Base-by-base conservation (phyloP, 2,329 filamentous ascomycete genomes). In the Fusarium scirpi region DNA sequence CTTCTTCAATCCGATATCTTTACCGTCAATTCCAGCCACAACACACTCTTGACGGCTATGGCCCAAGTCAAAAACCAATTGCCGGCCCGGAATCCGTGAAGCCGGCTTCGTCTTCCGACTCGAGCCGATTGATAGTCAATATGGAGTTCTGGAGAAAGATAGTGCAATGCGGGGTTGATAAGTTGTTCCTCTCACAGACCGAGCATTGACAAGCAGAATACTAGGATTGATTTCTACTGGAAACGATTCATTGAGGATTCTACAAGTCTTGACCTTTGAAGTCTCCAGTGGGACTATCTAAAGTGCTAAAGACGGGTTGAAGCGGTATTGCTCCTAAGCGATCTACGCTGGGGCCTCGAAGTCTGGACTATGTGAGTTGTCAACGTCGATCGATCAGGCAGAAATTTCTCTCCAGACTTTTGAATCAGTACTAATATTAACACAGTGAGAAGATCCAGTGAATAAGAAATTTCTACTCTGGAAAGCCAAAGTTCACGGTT, bases 51-150 rank as follows among this genome's bases (percentile, higher is more conserved):
- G 6, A 16, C 13, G 20, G 16, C 12, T 11, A 13, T 18, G 15
- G 22, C 16, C 4, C 13, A 34, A 20, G 15, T n/a, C 18, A 40
- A 16, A 22, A 9, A 64, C 51, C 9, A 41, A 47, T 10, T 12
- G 84, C 89, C 90, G 81, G 61, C 24, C 20, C 20, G 20, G 15
- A 25, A 29, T 25, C 34, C 29, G 46, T 48, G 11, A 18, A 32
- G 13, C 43, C 62, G 62, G 62, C 46, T 53, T 53, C 18, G 18
- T 29, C 18, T 65, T 30, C 62, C 62, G 62, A 66, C 25, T 29
- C 51, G 34, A 60, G 62, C 62, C 47, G 54, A 29, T 30, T 48
- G 65, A 47, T 49, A 58, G 38, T 34, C 41, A 24, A 6, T 46
- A 45, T 64, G 49, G 49, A 56, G 62, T 49, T 46, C 40, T 47